Evolutionary conservation across 2,329 filamentous ascomycete species (phyloP).

Genomic region (Pseudogymnoascus sp.): DNA sequence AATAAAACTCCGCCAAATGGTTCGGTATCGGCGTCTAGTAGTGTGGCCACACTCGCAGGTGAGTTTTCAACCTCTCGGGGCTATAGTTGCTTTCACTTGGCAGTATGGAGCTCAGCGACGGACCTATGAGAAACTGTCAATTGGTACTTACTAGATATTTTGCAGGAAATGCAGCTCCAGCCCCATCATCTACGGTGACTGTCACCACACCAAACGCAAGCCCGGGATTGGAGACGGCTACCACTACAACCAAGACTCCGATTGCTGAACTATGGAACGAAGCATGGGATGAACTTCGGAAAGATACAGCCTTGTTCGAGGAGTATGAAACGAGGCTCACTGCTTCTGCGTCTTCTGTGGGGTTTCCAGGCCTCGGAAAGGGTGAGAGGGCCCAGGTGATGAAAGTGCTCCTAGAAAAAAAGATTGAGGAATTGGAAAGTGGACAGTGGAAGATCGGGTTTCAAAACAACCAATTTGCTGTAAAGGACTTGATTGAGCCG

Average conservation of each 20-base stretch:
- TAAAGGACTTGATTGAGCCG: constrained; percentile 15
- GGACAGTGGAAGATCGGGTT: constrained; percentile 16
- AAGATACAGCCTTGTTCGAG: not conserved
- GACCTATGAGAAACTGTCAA: not conserved
- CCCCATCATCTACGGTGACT: not conserved
- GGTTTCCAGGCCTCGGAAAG: not conserved
- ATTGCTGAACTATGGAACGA: not conserved
- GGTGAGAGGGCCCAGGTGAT: not conserved
- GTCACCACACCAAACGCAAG: not conserved
- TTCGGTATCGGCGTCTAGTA: not conserved
- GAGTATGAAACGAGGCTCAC: not conserved
- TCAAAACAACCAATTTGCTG: constrained; percentile 11
- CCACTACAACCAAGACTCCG: not conserved
- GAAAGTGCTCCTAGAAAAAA: constrained; percentile 2
- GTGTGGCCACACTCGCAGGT: not conserved
- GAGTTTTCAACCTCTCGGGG: not conserved
- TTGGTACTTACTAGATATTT: not conserved
- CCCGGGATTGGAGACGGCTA: not conserved
- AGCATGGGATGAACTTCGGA: not conserved
- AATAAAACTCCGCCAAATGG: not conserved
- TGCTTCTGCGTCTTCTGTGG: not conserved
- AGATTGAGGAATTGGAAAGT: constrained; percentile 9
- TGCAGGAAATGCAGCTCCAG: not conserved
- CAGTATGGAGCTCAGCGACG: not conserved
- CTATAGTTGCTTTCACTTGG: not conserved